Conservation (phyloP, 192 early-diverging fungal species). For the Gigaspora rosea region DNA sequence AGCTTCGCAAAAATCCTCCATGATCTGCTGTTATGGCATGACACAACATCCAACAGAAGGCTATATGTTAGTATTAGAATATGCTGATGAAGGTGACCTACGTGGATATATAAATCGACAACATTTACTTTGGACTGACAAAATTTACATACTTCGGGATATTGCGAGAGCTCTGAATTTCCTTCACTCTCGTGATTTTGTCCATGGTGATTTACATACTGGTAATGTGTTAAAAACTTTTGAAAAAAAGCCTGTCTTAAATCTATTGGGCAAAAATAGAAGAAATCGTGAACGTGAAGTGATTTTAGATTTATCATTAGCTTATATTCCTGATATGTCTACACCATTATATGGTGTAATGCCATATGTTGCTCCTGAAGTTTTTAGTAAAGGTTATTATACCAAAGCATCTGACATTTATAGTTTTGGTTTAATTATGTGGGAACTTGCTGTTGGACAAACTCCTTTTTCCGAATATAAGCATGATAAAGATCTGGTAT, state of each 20-base stretch:
- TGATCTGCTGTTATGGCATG: not conserved
- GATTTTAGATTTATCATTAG: slow-evolving; percentile 1
- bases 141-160: not conserved
- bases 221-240: slow-evolving; percentile 5
- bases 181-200: not conserved
- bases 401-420: slow-evolving; percentile 16
- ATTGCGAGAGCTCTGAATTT: slow-evolving; percentile 9
- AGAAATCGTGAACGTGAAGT: not conserved
- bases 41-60: slow-evolving; percentile 17
- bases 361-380: slow-evolving; percentile 24
- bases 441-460: not conserved
- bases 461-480: not conserved
- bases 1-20: not conserved
- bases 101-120: not conserved
- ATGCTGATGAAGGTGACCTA: slow-evolving; percentile 7
- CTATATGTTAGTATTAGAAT: slow-evolving; percentile 17
- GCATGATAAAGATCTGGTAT: not conserved
- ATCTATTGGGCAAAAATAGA: not conserved
- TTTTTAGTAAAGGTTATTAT: slow-evolving; percentile 8
- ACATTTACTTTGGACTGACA: slow-evolving; percentile 1
- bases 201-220: slow-evolving; percentile 22
- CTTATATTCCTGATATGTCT: not conserved
- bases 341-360: not conserved
- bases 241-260: not conserved
- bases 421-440: slow-evolving; percentile 17